Base-by-base conservation (phyloP, 164 flowering plant genomes). In the Kalanchoe fedtschenkoi region DNA sequence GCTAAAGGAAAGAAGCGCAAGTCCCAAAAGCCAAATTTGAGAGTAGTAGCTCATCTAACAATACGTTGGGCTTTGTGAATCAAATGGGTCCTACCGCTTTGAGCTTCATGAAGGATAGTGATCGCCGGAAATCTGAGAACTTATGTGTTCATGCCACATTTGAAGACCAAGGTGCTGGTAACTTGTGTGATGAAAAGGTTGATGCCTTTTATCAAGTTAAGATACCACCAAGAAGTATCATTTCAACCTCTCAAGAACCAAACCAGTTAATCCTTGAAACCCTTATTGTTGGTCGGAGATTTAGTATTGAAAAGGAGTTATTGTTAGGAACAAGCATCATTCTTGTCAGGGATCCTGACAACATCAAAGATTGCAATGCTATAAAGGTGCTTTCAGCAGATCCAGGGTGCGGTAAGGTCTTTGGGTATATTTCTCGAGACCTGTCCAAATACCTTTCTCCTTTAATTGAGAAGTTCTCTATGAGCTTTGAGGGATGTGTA, bases 371-470 rank as follows among this genome's bases (percentile, higher is more conserved):
- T 70, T 72, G 78, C 15, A 80, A 84, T 75, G 97, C 97, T 28
- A 78, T 89, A 61, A 83, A 89, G 95, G 98, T 92, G 65, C 47
- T 88, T 70, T 76, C 68, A 62, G 66, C 73, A 54, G 84, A 78
- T 66, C 68, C 80, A 54, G 82, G 69, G 42, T 44, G 66, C 55
- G 37, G 32, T 58, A 81, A 78, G 70, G 66, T 77, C 69, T 74
- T 87, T 65, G 98, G 98, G 58, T 89, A 67, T 75, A 75, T 92
- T 10, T 95, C 98, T 26, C 79, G 90, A 53, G 87, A 80, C 41
- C 73, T 92, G 63, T 86, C 98, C 65, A 82, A 73, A 54, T 74
- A 81, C 76, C 69, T 92, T 1, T 86, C 96, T 64, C 89, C 96
- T 65, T 66, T 92, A 63, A 83, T 89, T 65, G 88, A 86, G 62